A percentile compares a stretch with the other conserved stretches of the same genome.
Evolutionary conservation across 331 rosid genomes (phyloP).

Genomic region (Acacia pycnantha): DNA sequence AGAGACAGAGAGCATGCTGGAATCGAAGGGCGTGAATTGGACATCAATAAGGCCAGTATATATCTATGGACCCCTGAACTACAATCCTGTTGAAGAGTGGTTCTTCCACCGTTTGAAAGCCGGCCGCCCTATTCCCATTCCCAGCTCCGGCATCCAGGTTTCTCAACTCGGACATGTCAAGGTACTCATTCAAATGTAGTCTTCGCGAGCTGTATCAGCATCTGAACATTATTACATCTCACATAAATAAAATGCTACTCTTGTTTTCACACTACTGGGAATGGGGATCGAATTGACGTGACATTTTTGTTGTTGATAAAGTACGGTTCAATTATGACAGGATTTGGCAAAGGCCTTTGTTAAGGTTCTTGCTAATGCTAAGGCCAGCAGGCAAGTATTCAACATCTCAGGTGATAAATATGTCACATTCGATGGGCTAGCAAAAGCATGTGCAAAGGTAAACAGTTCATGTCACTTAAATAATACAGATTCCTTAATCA

Average conservation of each 20-base stretch:
- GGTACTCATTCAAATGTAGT: conserved; percentile 31
- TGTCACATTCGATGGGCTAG: conserved; percentile 90
- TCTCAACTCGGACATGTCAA: conserved; percentile 96
- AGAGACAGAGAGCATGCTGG: conserved; percentile 81
- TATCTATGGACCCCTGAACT: conserved; percentile 94
- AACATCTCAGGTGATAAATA: conserved; percentile 91
- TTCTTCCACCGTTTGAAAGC: conserved; percentile 97
- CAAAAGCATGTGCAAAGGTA: conserved; percentile 98
- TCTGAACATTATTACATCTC: not conserved
- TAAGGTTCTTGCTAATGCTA: conserved; percentile 81
- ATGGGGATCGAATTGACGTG: not conserved
- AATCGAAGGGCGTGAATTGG: conserved; percentile 79
- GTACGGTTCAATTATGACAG: conserved; percentile 44
- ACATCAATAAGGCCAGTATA: conserved; percentile 98
- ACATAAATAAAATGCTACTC: not conserved
- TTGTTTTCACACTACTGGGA: not conserved
- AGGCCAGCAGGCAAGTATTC: conserved; percentile 90
- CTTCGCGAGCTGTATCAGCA: not conserved
- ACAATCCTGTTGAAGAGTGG: conserved; percentile 99
- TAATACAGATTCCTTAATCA: not conserved
- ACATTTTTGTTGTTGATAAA: conserved; percentile 15
- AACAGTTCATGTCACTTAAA: not conserved
- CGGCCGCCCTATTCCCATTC: conserved; percentile 93
- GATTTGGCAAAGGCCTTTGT: conserved; percentile 81
- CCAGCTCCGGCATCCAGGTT: conserved; percentile 78